Evolutionary conservation across 768 basidiomycete genomes (phyloP).

Genomic region (Kwoniella dendrophila): DNA sequence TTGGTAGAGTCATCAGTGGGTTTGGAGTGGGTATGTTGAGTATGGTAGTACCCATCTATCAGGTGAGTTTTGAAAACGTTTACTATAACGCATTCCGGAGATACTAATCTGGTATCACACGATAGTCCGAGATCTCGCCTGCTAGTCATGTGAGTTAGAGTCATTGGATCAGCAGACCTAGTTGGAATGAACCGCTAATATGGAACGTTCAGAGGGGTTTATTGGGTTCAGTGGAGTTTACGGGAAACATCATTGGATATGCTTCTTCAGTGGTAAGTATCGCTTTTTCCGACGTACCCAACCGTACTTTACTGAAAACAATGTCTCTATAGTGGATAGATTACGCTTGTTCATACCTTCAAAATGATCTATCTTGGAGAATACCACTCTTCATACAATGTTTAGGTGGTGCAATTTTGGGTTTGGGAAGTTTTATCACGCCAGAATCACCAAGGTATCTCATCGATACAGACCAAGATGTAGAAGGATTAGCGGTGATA

Average conservation of each 20-base stretch:
- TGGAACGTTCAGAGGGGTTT: slow-evolving; percentile 69
- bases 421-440: slow-evolving; percentile 75
- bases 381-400: slow-evolving; percentile 86
- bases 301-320: neutral
- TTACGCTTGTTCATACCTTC: slow-evolving; percentile 87
- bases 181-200: neutral
- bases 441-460: slow-evolving; percentile 95
- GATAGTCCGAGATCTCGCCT: slow-evolving; percentile 90
- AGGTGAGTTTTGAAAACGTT: too few species aligned
- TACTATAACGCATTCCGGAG: too few species aligned
- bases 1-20: slow-evolving; percentile 80
- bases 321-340: slow-evolving; percentile 71
- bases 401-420: slow-evolving; percentile 78
- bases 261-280: slow-evolving; percentile 78
- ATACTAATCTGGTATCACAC: too few species aligned
- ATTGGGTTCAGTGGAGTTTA: slow-evolving; percentile 93
- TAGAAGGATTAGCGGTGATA: slow-evolving; percentile 79
- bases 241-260: slow-evolving; percentile 88
- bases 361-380: slow-evolving; percentile 86
- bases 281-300: neutral
- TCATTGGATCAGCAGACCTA: neutral
- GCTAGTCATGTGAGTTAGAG: slow-evolving; percentile 72
- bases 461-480: slow-evolving; percentile 81
- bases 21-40: slow-evolving; percentile 88
- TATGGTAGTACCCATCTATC: slow-evolving; percentile 60